Conservation (phyloP, 73 alveolate genomes). For the Halteria grandinella region DNA sequence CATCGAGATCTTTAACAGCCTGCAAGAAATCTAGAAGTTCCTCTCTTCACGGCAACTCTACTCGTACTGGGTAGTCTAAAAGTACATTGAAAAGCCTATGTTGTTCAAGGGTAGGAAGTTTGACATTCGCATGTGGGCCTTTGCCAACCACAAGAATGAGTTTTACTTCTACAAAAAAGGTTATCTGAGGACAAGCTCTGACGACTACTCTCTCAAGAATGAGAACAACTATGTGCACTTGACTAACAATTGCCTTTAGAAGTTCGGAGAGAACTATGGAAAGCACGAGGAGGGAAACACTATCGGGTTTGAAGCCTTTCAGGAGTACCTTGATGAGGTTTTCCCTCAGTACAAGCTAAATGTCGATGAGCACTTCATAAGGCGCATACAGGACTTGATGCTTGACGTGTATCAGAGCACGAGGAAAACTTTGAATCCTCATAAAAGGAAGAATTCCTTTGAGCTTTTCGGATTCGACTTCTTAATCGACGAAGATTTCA, state of each 20-base stretch:
- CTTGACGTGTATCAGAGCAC: slow-evolving; percentile 43
- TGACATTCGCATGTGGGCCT: slow-evolving; percentile 88
- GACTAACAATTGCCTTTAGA: slow-evolving; percentile 90
- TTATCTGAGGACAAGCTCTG: slow-evolving; percentile 64
- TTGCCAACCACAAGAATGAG: slow-evolving; percentile 72
- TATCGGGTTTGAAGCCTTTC: slow-evolving; percentile 73
- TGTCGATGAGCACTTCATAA: slow-evolving; percentile 40
- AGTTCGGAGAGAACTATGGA: slow-evolving; percentile 74
- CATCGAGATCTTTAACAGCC: slow-evolving; percentile 62
- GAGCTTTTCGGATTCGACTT: slow-evolving; percentile 88
- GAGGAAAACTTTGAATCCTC: slow-evolving; percentile 61
- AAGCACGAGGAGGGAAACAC: slow-evolving; percentile 88
- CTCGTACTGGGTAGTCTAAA: slow-evolving; percentile 76
- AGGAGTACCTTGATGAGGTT: slow-evolving; percentile 63
- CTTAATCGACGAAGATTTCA: slow-evolving; percentile 79
- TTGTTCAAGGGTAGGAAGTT: slow-evolving; percentile 86
- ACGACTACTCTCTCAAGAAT: slow-evolving; percentile 52
- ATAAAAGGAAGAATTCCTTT: slow-evolving; percentile 64
- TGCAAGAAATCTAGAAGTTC: slow-evolving; percentile 58
- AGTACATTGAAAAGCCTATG: slow-evolving; percentile 85
- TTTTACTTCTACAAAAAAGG: slow-evolving; percentile 62
- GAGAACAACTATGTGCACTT: slow-evolving; percentile 87
- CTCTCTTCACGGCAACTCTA: slow-evolving; percentile 20
- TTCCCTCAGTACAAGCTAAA: slow-evolving; percentile 53
- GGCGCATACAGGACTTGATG: slow-evolving; percentile 57